These are phyloP conservation scores for Fusarium sp. DNA, from an alignment of 2,329 filamentous ascomycete genomes.

Conservation along the genomic window DNA sequence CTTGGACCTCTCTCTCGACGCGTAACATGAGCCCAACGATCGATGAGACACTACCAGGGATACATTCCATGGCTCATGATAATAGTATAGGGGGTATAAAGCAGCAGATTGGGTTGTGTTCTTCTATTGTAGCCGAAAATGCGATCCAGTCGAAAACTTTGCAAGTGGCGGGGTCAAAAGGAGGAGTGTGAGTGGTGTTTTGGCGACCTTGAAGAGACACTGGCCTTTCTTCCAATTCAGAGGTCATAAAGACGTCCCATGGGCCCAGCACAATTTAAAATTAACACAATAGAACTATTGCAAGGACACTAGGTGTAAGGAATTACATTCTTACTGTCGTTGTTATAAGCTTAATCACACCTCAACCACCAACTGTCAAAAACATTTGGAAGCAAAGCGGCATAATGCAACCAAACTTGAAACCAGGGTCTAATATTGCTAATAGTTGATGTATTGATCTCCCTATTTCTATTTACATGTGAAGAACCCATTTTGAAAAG, in stretches of 20 bases:
- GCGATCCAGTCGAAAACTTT: not conserved
- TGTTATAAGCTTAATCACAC: not conserved
- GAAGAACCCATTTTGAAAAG: not conserved
- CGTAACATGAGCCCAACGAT: not conserved
- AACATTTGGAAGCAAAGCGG: not conserved
- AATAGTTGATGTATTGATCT: too few relatives aligned
- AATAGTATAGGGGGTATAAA: not conserved
- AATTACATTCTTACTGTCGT: not conserved
- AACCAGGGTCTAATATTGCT: not conserved
- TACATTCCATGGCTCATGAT: not conserved
- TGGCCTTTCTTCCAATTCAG: not conserved
- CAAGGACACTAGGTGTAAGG: not conserved
- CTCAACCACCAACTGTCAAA: not conserved
- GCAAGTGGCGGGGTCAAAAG: not conserved
- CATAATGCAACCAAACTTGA: not conserved
- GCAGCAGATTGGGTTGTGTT: not conserved
- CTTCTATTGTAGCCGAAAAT: not conserved
- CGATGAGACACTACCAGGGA: not conserved
- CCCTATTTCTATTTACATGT: not conserved
- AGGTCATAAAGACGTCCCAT: not conserved
- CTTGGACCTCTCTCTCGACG: conserved; percentile 5
- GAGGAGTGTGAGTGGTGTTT: not conserved
- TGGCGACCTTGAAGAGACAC: not conserved
- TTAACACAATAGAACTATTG: not conserved
- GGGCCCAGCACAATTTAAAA: not conserved